Evolutionary conservation across 768 basidiomycete species (phyloP).

Genomic region (Udeniomyces megalosporus): DNA sequence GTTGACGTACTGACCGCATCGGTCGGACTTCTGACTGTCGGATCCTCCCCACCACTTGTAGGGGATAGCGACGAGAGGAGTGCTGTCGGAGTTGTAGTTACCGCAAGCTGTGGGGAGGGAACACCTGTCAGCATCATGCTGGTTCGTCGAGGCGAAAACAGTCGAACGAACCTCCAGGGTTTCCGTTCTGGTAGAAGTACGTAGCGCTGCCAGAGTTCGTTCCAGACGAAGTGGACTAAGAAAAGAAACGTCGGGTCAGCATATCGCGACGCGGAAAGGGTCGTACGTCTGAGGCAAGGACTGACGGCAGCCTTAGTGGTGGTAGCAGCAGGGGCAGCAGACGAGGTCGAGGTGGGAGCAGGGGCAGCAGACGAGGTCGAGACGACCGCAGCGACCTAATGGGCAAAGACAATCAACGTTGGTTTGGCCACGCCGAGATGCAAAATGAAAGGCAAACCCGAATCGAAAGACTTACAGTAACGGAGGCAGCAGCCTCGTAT

Average conservation of each 20-base stretch:
- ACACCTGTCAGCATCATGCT: too few relatives aligned
- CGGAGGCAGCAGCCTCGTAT: not conserved
- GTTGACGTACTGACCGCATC: constrained; percentile 50
- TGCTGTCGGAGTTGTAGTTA: constrained; percentile 37
- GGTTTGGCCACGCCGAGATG: too few relatives aligned
- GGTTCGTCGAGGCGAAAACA: constrained; percentile 1
- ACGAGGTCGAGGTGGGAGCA: constrained; percentile 18
- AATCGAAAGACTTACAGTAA: constrained; percentile 8
- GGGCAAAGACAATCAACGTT: not conserved
- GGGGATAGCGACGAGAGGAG: constrained; percentile 36
- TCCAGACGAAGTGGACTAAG: too few relatives aligned
- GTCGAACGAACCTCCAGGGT: not conserved
- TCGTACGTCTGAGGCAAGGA: too few relatives aligned
- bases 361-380: constrained; percentile 15
- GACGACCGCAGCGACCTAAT: constrained; percentile 9
- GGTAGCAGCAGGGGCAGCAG: constrained; percentile 18
- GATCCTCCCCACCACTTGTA: constrained; percentile 32
- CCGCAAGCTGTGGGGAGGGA: constrained; percentile 45
- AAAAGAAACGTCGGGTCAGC: too few relatives aligned
- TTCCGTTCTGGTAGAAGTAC: constrained; percentile 32
- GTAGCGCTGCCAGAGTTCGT: constrained; percentile 33
- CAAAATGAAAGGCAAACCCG: too few relatives aligned
- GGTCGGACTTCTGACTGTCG: constrained; percentile 38
- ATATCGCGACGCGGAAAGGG: too few relatives aligned
- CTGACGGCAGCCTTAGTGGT: too few relatives aligned